A percentile compares a stretch with the other conserved stretches of the same genome.
These are phyloP conservation scores for Jimgerdemannia lactiflua DNA, from an alignment of 192 early-diverging fungal species.

Conservation along the genomic window DNA sequence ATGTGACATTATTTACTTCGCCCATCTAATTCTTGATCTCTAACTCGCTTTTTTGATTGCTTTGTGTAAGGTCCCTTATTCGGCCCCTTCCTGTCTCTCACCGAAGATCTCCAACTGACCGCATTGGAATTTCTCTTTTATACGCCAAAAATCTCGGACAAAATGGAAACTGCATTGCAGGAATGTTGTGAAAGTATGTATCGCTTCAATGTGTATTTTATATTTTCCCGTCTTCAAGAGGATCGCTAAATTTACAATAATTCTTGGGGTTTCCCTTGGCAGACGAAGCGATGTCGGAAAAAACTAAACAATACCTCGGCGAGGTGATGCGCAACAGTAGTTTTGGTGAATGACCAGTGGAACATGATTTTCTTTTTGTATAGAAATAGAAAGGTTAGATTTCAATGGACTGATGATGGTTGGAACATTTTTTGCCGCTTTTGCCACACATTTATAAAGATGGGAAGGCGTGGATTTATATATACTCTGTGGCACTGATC, in stretches of 20 bases:
- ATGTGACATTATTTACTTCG: not conserved
- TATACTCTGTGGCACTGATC: too few relatives aligned
- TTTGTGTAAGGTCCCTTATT: constrained; percentile 25
- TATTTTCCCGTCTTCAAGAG: too few relatives aligned
- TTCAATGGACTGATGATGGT: too few relatives aligned
- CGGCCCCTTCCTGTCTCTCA: constrained; percentile 41
- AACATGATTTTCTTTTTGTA: not conserved
- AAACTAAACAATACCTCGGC: not conserved
- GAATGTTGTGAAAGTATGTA: not conserved
- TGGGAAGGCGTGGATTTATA: too few relatives aligned
- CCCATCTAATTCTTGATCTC: too few relatives aligned
- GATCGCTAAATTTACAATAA: not conserved
- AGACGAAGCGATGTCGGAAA: not conserved
- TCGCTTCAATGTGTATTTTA: not conserved
- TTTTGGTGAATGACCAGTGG: not conserved
- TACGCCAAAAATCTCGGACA: constrained; percentile 16
- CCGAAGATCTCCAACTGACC: constrained; percentile 34
- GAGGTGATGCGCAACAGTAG: not conserved
- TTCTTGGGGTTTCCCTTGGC: not conserved
- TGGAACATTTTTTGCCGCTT: too few relatives aligned
- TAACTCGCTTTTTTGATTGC: not conserved
- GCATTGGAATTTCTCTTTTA: constrained; percentile 49
- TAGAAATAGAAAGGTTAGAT: too few relatives aligned
- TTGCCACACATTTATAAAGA: too few relatives aligned
- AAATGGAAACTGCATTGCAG: constrained; percentile 3